A percentile compares a stretch with the other conserved stretches of the same genome.
phyloP scores from a whole-genome alignment of 805 yeast genomes.

The Pichia pseudocactophila region DNA sequence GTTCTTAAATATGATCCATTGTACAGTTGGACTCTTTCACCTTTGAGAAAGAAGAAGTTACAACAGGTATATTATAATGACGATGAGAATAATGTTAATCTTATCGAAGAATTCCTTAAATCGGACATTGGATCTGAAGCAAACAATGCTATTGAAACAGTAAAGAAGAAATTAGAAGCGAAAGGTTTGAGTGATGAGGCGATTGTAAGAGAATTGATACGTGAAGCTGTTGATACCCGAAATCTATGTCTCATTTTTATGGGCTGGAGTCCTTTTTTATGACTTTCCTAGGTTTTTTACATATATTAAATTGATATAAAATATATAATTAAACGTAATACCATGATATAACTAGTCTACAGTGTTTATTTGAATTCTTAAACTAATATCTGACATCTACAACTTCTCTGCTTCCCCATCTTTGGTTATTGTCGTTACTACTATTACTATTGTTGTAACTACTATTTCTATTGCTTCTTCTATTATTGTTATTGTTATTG shows the following conservation, averaged over 20 bases:
- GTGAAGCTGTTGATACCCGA: slow-evolving; percentile 58
- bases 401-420: slow-evolving; percentile 13
- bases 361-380: not conserved
- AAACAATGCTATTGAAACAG: slow-evolving; percentile 64
- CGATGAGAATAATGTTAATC: slow-evolving; percentile 9
- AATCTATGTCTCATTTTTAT: slow-evolving; percentile 68
- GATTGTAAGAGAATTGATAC: slow-evolving; percentile 68
- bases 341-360: not conserved
- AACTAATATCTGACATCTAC: not conserved
- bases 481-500: slow-evolving; percentile 8
- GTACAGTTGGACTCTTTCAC: slow-evolving; percentile 85
- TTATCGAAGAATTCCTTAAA: slow-evolving; percentile 16
- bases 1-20: slow-evolving; percentile 89
- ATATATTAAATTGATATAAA: not conserved
- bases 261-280: slow-evolving; percentile 82
- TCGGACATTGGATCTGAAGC: slow-evolving; percentile 54
- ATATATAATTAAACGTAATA: not conserved
- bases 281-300: not conserved
- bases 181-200: slow-evolving; percentile 75
- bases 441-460: slow-evolving; percentile 12
- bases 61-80: slow-evolving; percentile 30
- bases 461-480: slow-evolving; percentile 23
- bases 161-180: slow-evolving; percentile 57
- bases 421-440: slow-evolving; percentile 22
- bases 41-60: slow-evolving; percentile 48